phyloP scores from a whole-genome alignment of 768 basidiomycete genomes.

The Russula olivacea region DNA sequence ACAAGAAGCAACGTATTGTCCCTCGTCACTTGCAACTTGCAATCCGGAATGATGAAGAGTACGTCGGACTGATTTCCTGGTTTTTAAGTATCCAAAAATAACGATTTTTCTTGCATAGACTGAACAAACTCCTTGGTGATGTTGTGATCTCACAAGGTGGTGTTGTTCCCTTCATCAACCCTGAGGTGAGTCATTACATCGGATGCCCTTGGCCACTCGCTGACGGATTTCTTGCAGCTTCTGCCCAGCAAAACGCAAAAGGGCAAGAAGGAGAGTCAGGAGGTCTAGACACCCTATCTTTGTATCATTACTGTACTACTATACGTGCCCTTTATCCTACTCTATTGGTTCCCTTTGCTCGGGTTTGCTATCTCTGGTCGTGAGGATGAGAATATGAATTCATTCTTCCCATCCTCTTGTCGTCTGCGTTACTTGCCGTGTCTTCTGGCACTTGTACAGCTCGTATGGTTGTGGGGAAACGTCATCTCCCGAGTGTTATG shows the following conservation, averaged over 20 bases:
- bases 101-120: constrained; percentile 34
- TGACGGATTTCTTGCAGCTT: constrained; percentile 27
- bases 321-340: constrained; percentile 14
- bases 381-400: background rate
- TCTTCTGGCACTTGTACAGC: background rate
- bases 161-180: constrained; percentile 75
- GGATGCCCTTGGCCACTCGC: background rate
- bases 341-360: background rate
- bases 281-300: constrained; percentile 33
- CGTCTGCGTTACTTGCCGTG: no score
- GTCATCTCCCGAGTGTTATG: background rate
- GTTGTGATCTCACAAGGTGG: constrained; percentile 96
- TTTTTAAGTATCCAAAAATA: background rate
- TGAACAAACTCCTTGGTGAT: constrained; percentile 65
- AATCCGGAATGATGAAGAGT: constrained; percentile 91
- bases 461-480: background rate
- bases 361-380: background rate
- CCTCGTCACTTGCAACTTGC: constrained; percentile 90
- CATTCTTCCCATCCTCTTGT: background rate
- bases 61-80: constrained; percentile 24
- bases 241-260: constrained; percentile 46
- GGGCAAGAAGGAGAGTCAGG: constrained; percentile 48
- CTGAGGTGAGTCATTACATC: constrained; percentile 29
- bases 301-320: constrained; percentile 23
- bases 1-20: constrained; percentile 92